Evolutionary conservation across 177 flowering plant species (phyloP).

Genomic region (Vitis hybrid): DNA sequence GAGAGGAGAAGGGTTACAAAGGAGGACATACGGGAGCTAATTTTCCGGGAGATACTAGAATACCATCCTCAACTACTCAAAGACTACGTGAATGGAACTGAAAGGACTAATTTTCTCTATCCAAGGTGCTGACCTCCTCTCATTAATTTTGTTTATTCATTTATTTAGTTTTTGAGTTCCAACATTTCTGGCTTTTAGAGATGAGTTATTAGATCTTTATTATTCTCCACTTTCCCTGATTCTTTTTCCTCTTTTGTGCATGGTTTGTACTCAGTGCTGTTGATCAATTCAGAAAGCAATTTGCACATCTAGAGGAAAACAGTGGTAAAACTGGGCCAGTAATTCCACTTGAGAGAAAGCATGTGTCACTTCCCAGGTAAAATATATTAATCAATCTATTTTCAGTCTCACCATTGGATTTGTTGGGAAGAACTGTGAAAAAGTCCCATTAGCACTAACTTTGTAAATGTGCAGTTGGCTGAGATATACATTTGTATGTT

Average conservation of each 20-base stretch:
- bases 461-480: too few species aligned
- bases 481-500: too few species aligned
- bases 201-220: background rate
- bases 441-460: background rate
- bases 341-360: conserved; percentile 69
- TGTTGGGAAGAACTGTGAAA: background rate
- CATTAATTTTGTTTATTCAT: background rate
- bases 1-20: conserved; percentile 66
- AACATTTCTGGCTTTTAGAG: background rate
- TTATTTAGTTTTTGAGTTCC: background rate
- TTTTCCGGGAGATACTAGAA: conserved; percentile 59
- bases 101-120: conserved; percentile 77
- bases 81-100: conserved; percentile 58
- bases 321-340: conserved; percentile 63
- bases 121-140: conserved; percentile 63
- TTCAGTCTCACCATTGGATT: background rate
- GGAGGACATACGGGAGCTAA: conserved; percentile 62
- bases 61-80: conserved; percentile 66
- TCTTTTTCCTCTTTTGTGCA: conserved; percentile 5
- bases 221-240: background rate
- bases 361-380: conserved; percentile 80
- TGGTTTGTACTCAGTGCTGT: conserved; percentile 61
- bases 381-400: background rate
- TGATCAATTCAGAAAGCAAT: conserved; percentile 78
- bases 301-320: conserved; percentile 81